Evolutionary conservation across 2,329 filamentous ascomycete species (phyloP).

Genomic region (Penicillium sp.): DNA sequence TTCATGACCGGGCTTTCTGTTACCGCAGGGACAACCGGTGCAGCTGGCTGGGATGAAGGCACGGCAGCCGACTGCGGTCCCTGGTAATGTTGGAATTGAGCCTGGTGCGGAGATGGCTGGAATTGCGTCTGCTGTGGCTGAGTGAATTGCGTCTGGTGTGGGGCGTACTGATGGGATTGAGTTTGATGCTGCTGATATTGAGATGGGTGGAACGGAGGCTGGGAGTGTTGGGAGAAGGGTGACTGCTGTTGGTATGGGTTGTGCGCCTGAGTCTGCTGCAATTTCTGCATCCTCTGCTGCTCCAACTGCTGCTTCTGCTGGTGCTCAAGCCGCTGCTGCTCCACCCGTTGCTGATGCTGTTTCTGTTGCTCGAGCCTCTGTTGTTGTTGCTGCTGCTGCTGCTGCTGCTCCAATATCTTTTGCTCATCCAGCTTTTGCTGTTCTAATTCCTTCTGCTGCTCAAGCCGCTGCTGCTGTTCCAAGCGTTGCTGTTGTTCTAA

Average conservation of each 20-base stretch:
- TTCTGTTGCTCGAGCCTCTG: conserved; percentile 16
- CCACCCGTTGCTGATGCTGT: conserved; percentile 17
- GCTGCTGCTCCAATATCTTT: conserved; percentile 10
- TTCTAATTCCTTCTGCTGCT: conserved; percentile 18
- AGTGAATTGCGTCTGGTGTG: conserved; percentile 20
- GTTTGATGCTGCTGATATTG: conserved; percentile 22
- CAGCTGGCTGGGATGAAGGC: conserved; percentile 5
- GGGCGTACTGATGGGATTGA: conserved; percentile 15
- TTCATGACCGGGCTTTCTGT: conserved; percentile 8
- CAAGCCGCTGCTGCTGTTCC: conserved; percentile 8
- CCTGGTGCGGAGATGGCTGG: conserved; percentile 3
- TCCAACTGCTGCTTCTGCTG: conserved; percentile 16
- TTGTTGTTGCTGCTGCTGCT: conserved; percentile 7
- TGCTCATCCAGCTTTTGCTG: conserved; percentile 11
- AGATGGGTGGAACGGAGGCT: conserved; percentile 20
- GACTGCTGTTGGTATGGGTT: conserved; percentile 25
- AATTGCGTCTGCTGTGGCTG: conserved; percentile 13
- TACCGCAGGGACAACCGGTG: conserved; percentile 1
- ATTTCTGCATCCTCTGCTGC: conserved; percentile 19
- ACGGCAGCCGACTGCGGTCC: conserved; percentile 12
- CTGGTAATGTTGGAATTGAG: conserved; percentile 25
- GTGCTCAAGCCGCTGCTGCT: conserved; percentile 9
- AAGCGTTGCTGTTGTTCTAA: conserved; percentile 12
- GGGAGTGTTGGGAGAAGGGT: conserved; percentile 19
- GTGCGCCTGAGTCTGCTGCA: conserved; percentile 23